These are phyloP conservation scores for Gyrodon lividus DNA, from an alignment of 768 basidiomycete species.

Conservation along the genomic window DNA sequence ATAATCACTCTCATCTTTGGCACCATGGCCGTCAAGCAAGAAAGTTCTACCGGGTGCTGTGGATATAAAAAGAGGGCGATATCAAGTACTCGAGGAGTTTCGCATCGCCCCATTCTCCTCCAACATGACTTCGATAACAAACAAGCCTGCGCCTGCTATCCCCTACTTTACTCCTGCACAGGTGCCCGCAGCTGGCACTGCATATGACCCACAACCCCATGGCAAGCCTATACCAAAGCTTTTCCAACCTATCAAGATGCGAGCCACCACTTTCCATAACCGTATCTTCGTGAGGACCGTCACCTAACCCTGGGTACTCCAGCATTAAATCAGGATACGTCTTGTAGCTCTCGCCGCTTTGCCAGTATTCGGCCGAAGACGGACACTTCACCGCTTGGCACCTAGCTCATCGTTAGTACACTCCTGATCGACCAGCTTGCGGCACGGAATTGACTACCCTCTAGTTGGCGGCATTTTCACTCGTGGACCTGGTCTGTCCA, in stretches of 20 bases:
- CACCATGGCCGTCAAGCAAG: no score
- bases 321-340: background rate
- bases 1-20: no score
- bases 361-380: slow-evolving; percentile 59
- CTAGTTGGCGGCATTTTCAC: slow-evolving; percentile 44
- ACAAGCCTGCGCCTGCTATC: slow-evolving; percentile 41
- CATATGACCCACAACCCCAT: slow-evolving; percentile 39
- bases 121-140: slow-evolving; percentile 25
- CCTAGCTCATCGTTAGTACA: slow-evolving; percentile 41
- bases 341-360: slow-evolving; percentile 49
- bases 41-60: no score
- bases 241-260: slow-evolving; percentile 56
- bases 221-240: slow-evolving; percentile 41
- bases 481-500: slow-evolving; percentile 54
- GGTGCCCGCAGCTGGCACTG: slow-evolving; percentile 43
- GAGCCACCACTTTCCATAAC: slow-evolving; percentile 56
- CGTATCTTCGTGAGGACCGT: slow-evolving; percentile 47
- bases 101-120: no score
- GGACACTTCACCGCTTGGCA: slow-evolving; percentile 58
- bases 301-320: background rate
- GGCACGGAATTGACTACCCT: background rate
- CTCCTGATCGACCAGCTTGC: background rate
- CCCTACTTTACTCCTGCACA: slow-evolving; percentile 51
- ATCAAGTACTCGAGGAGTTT: no score
- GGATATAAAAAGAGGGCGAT: no score